Base-by-base conservation (phyloP, 768 basidiomycete species). In the Rhizopogon salebrosus region DNA sequence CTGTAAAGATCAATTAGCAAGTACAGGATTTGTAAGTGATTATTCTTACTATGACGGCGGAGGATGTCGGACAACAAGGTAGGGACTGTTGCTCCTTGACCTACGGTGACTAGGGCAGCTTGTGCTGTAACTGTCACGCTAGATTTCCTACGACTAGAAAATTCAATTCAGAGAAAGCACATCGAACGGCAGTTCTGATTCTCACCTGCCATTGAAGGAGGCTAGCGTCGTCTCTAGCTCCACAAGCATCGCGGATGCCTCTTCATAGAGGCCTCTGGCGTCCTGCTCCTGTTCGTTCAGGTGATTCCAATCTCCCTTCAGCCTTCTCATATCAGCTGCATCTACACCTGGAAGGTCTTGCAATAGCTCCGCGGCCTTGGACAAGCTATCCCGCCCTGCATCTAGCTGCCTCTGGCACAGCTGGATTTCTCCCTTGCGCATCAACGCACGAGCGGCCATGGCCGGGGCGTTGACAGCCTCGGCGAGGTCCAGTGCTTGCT, bases 401-500 rank as follows among this genome's bases (percentile, higher is more conserved):
- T 80, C 75, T 4, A 86, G 60, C 36, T 76, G 72, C 2, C 83
- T 81, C 57, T 87, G 75, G 42, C 83, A 77, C 4, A 92, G 65
- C 41, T 85, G 75, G 2, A 95, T 73, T 57, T 94, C 89, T 3
- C 80, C 87, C 49, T 82, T 80, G 59, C 79, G 74, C 0, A 84
- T 75, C 26, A 86, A 67, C 0, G 90, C 89, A 8, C 87, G 79
- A 20, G 84, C 80, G 6, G 78, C 66, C 61, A 89, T 70, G 0
- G 82, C 76, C 14, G 86, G 82, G 0, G 86, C 80, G 54, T 84
- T 84, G 10, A 92, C 64, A 6, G 85, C 75, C 42, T 76, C 71
- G 0, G 92, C 89, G 1, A 98, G 71, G 18, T 84, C 82, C n/a
- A 78, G 72, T 1, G 88, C 89, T 62, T 92, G 87, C 37, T 85